phyloP scores from a whole-genome alignment of 2,329 filamentous ascomycete species.

The Alternaria sp. region DNA sequence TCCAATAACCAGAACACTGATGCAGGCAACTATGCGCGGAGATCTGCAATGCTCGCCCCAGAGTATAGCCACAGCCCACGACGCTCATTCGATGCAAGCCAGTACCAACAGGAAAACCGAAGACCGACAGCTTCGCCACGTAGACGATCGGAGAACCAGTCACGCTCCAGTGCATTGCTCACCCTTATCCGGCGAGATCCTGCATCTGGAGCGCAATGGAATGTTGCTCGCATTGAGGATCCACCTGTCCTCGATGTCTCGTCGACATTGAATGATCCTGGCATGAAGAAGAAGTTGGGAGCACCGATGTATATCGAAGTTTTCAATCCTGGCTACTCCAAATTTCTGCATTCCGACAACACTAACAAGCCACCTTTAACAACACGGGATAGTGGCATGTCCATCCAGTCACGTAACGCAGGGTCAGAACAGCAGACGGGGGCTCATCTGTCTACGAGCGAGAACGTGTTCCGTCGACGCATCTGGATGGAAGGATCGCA shows the following conservation, averaged over 20 bases:
- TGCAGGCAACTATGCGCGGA: constrained; percentile 27
- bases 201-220: constrained; percentile 57
- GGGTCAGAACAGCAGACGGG: constrained; percentile 1
- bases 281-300: constrained; percentile 45
- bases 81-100: constrained; percentile 32
- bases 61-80: constrained; percentile 24
- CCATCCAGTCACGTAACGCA: constrained; percentile 7
- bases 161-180: constrained; percentile 37
- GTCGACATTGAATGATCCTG: constrained; percentile 43
- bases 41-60: constrained; percentile 20
- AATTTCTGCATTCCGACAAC: constrained; percentile 54
- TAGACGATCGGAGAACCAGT: constrained; percentile 26
- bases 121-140: constrained; percentile 26
- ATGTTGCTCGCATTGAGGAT: constrained; percentile 57
- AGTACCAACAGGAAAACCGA: constrained; percentile 28
- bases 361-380: constrained; percentile 18
- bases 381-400: constrained; percentile 23
- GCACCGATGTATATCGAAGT: constrained; percentile 61
- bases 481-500: constrained; percentile 57
- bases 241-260: constrained; percentile 53
- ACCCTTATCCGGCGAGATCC: constrained; percentile 61
- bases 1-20: constrained; percentile 37
- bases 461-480: constrained; percentile 52
- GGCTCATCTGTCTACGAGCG: constrained; percentile 1
- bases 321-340: constrained; percentile 64